Evolutionary conservation across 2,329 filamentous ascomycete species (phyloP), one percentile per base, ranked within the genome.

Genomic region (Blastomyces silverae): DNA sequence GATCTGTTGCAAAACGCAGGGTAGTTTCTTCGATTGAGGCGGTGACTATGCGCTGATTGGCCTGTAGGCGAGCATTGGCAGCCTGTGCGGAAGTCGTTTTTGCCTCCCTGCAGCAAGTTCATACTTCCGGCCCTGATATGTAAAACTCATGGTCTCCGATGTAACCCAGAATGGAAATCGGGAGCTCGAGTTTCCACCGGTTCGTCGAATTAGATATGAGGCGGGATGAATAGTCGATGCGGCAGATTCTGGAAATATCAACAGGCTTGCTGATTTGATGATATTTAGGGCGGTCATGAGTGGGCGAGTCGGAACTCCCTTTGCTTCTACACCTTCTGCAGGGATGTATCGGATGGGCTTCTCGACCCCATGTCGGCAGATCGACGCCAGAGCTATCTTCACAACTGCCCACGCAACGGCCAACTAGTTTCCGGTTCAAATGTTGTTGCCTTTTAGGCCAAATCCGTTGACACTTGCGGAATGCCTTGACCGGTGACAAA

Each of bases 351-450:
- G 25, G 28, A 10, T 8, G 17, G 2, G 52, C 22, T 10, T 20
- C 25, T 34, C 20, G 0, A 55, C 52, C 28, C 25, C 28, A 55
- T 55, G 28, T 55, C 55, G n/a, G 31, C 34, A 11, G 10, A 57
- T 57, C 55, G 22, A 22, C 37, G 6, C 37, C 10, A 11, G 10
- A 39, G 7, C 37, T 37, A 39, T 13, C 37, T 11, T 11, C 37
- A 39, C 1, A 39, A 39, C 37, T 59, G 20, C 56, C 56, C 28
- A 28, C n/a, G 11, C n/a, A 42, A 13, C 15, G n/a, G 13, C 56
- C 56, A 44, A 28, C 34, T 42, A 22, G 56, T 59, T 59, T 44
- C 56, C 37, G 37, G 20, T 59, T 39, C 56, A 59, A 57, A 37
- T 31, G 25, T 17, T 44, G 37, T 44, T 59, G 56, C 56, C 56